Evolutionary conservation across 495 filamentous ascomycete genomes (phyloP).

Genomic region (Penicillium fimorum): DNA sequence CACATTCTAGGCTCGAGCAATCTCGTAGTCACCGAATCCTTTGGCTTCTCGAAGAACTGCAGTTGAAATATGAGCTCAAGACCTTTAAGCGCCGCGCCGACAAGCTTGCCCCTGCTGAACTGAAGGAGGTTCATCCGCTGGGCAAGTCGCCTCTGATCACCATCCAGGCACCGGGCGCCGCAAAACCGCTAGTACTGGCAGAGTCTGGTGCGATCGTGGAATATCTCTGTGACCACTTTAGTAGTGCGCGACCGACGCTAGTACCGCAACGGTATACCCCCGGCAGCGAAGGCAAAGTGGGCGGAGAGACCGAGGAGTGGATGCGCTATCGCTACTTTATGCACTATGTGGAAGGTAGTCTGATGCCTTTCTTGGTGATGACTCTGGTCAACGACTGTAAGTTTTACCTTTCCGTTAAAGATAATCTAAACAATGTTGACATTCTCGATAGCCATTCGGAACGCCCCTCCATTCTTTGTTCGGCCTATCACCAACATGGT

Average conservation of each 20-base stretch:
- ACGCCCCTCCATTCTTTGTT: constrained; percentile 78
- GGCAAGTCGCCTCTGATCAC: constrained; percentile 79
- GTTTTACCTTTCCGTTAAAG: constrained; percentile 23
- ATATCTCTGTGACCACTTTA: constrained; percentile 76
- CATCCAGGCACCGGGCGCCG: constrained; percentile 46
- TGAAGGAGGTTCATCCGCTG: constrained; percentile 77
- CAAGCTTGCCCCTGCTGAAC: constrained; percentile 64
- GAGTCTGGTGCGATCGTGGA: constrained; percentile 79
- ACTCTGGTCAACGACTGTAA: constrained; percentile 56
- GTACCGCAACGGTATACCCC: constrained; percentile 61
- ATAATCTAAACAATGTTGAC: background rate
- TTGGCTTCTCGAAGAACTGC: constrained; percentile 85
- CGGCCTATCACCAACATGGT: constrained; percentile 69
- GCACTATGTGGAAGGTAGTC: constrained; percentile 78
- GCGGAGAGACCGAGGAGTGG: constrained; percentile 74
- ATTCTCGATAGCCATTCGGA: constrained; percentile 53
- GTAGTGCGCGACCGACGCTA: constrained; percentile 43
- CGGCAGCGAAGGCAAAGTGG: constrained; percentile 49
- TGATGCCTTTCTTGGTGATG: constrained; percentile 70
- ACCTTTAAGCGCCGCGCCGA: constrained; percentile 64
- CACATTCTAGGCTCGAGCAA: constrained; percentile 36
- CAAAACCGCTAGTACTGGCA: constrained; percentile 65
- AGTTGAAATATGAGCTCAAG: constrained; percentile 73
- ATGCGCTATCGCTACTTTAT: constrained; percentile 72
- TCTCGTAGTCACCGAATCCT: constrained; percentile 77